Conservation (phyloP, 2,329 filamentous ascomycete genomes). For the Lecanoromycetidae sp. region DNA sequence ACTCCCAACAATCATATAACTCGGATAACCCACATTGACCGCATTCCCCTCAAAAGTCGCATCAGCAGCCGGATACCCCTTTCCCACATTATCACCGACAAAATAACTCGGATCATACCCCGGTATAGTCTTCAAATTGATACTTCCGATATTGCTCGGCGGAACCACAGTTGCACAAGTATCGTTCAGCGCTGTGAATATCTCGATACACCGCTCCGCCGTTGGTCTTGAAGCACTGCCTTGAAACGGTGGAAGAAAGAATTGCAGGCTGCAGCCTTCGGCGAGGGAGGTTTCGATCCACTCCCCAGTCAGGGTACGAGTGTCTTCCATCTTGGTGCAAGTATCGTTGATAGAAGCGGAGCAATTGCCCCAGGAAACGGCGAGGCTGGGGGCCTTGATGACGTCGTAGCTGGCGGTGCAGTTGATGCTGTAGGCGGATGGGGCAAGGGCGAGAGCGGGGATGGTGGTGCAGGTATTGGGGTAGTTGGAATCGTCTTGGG, state of each 20-base stretch:
- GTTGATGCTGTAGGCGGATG: background rate
- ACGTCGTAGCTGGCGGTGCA: background rate
- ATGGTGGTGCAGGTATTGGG: background rate
- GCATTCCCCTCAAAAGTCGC: background rate
- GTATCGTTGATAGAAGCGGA: background rate
- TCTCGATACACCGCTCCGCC: background rate
- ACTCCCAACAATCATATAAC: too few relatives aligned
- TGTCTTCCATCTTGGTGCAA: background rate
- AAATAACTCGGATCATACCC: background rate
- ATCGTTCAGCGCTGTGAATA: background rate
- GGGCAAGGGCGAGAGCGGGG: background rate
- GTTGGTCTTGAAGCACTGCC: background rate
- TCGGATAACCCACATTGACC: slow-evolving; percentile 5
- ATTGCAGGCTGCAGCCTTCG: background rate
- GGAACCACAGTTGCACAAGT: background rate
- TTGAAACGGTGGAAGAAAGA: background rate
- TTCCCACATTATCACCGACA: background rate
- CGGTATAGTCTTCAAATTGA: background rate
- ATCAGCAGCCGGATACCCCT: background rate
- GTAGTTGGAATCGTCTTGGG: background rate
- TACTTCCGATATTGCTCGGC: background rate
- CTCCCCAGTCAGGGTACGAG: background rate
- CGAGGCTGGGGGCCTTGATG: background rate
- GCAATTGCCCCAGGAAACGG: background rate
- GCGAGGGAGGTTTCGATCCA: background rate